Evolutionary conservation across 1,139 yeast species (phyloP).

Genomic region (Pichia sp.): DNA sequence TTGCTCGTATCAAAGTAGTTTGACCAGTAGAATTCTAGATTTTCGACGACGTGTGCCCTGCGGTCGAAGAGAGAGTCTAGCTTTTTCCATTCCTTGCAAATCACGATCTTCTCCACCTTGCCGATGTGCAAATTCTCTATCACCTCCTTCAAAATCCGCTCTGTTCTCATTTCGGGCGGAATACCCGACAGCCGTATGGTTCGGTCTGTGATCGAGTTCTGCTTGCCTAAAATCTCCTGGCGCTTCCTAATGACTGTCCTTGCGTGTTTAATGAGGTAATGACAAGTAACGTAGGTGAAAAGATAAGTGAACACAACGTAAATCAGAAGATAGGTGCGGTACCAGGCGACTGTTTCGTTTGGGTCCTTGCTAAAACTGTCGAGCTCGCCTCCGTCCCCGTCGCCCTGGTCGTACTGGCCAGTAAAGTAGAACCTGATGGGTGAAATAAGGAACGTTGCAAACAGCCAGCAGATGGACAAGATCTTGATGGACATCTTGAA

Average conservation of each 20-base stretch:
- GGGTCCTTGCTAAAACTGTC: background rate
- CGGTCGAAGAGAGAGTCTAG: conserved; percentile 61
- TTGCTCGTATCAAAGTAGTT: conserved; percentile 40
- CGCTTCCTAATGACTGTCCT: conserved; percentile 67
- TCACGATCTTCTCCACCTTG: conserved; percentile 65
- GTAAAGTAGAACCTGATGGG: conserved; percentile 68
- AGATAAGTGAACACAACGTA: conserved; percentile 84
- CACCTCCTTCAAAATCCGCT: conserved; percentile 61
- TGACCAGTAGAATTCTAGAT: conserved; percentile 74
- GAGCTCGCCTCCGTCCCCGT: conserved; percentile 13
- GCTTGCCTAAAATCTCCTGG: conserved; percentile 80
- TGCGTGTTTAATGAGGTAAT: conserved; percentile 63
- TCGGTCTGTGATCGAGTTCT: conserved; percentile 86
- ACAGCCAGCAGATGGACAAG: conserved; percentile 46
- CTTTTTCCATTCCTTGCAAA: conserved; percentile 82
- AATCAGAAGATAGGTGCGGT: conserved; percentile 56
- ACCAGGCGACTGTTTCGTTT: background rate
- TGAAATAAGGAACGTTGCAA: conserved; percentile 57
- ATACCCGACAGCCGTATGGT: conserved; percentile 87
- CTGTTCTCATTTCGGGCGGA: conserved; percentile 77
- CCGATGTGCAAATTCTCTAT: conserved; percentile 79
- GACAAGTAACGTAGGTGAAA: conserved; percentile 67
- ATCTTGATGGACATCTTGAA: conserved; percentile 69
- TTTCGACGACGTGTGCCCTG: conserved; percentile 49
- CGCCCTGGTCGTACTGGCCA: conserved; percentile 52